A percentile compares a stretch with the other conserved stretches of the same genome.
These are phyloP conservation scores for Physcomitrium patens DNA, from an alignment of 225 moss, liverwort and hornwort species.

Conservation along the genomic window DNA sequence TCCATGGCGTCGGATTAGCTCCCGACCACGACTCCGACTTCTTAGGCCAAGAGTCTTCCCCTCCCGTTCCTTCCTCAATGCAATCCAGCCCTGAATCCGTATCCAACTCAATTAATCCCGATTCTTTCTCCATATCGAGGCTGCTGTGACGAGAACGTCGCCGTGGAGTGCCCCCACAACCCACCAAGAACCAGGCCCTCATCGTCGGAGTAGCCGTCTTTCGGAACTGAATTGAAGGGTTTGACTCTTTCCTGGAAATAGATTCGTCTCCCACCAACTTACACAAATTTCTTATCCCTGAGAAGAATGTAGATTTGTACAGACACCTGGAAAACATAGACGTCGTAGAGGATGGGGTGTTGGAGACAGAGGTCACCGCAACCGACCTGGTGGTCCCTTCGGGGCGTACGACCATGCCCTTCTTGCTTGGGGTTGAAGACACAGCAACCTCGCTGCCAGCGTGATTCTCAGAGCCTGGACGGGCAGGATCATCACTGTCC, in stretches of 20 bases:
- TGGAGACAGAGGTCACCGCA: constrained; percentile 35
- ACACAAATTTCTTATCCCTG: constrained; percentile 43
- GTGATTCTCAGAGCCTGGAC: constrained; percentile 9
- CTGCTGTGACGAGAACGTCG: constrained; percentile 44
- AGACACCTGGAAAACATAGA: constrained; percentile 42
- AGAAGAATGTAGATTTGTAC: constrained; percentile 47
- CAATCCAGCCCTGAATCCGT: constrained; percentile 42
- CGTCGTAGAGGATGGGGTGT: constrained; percentile 27
- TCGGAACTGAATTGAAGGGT: constrained; percentile 39
- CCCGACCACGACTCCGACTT: constrained; percentile 51
- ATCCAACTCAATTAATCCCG: constrained; percentile 46
- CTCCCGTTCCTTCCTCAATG: constrained; percentile 31
- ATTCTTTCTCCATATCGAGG: constrained; percentile 55
- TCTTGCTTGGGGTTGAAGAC: constrained; percentile 18
- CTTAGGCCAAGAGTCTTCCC: constrained; percentile 28
- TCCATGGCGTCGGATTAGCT: constrained; percentile 33
- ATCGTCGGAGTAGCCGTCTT: constrained; percentile 42
- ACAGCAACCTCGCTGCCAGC: background rate
- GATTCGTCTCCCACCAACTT: constrained; percentile 45
- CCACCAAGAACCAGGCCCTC: constrained; percentile 51
- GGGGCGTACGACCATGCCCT: constrained; percentile 2
- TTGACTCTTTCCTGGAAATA: constrained; percentile 32
- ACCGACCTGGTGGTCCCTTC: constrained; percentile 25
- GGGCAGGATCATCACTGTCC: background rate
- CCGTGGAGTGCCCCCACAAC: constrained; percentile 45